Percentiles rank a stretch among this genome's conserved stretches.
Conservation (phyloP, 129 eudicot genomes). For the Escallonia rubra region DNA sequence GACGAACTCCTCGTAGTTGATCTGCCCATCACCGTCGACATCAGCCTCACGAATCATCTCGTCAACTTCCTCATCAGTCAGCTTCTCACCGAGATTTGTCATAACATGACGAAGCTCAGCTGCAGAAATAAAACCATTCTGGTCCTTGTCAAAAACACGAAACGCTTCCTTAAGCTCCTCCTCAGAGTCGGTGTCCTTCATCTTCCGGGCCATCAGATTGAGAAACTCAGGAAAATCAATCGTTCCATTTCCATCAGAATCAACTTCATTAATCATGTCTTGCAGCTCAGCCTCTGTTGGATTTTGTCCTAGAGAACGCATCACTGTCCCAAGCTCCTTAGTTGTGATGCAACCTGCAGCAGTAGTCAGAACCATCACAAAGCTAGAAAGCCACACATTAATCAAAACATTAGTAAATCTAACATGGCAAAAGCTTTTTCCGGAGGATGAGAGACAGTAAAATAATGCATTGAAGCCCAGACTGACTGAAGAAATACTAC, state of each 20-base stretch:
- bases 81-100: conserved; percentile 67
- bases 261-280: conserved; percentile 65
- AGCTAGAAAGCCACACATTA: too few species aligned
- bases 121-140: conserved; percentile 56
- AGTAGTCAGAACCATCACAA: not conserved
- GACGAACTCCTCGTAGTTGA: conserved; percentile 65
- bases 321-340: conserved; percentile 64
- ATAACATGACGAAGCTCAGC: conserved; percentile 63
- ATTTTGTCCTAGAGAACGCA: conserved; percentile 57
- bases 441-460: too few species aligned
- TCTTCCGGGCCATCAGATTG: conserved; percentile 59
- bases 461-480: too few species aligned
- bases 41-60: conserved; percentile 72
- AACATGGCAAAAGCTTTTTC: too few species aligned
- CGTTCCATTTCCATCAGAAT: conserved; percentile 61
- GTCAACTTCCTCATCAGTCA: conserved; percentile 59
- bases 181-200: conserved; percentile 65
- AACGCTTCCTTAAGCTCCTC: conserved; percentile 66
- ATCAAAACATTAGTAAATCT: too few species aligned
- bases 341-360: conserved; percentile 57
- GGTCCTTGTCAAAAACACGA: conserved; percentile 60
- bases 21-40: conserved; percentile 59
- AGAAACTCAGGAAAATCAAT: conserved; percentile 60
- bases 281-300: conserved; percentile 61
- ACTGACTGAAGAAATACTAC: too few species aligned